Percentiles rank a stretch among this genome's conserved stretches.
Evolutionary conservation across 2,329 filamentous ascomycete genomes (phyloP).

Genomic region (Tolypocladium sp.): DNA sequence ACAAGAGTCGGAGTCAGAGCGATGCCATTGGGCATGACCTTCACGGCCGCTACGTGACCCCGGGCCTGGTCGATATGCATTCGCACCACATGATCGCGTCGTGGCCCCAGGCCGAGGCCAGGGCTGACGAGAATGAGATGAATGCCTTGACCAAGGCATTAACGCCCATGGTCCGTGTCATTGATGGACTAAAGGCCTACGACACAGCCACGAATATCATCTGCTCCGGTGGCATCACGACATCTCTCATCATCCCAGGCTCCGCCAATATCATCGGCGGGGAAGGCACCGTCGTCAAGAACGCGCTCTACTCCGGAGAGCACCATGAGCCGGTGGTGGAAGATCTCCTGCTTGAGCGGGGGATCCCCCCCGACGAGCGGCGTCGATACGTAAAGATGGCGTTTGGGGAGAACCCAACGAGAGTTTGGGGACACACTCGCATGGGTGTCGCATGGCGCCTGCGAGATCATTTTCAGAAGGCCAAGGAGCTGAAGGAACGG

Average conservation of each 20-base stretch:
- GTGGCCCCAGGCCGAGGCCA: constrained; percentile 22
- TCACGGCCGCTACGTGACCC: constrained; percentile 29
- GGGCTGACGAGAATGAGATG: neutral
- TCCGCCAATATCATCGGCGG: neutral
- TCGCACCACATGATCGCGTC: constrained; percentile 27
- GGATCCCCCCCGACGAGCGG: neutral
- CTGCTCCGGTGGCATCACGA: neutral
- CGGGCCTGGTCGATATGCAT: constrained; percentile 36
- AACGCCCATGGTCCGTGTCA: neutral
- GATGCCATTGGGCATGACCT: constrained; percentile 18
- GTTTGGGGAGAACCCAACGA: neutral
- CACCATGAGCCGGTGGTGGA: neutral
- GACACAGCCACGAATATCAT: neutral
- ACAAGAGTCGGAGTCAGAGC: neutral
- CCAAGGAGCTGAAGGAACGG: constrained; percentile 2
- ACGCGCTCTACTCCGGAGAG: neutral
- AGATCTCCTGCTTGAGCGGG: neutral
- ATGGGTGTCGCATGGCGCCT: neutral
- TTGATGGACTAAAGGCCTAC: neutral
- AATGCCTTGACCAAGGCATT: neutral
- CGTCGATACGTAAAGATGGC: neutral
- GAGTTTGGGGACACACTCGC: neutral
- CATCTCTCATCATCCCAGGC: neutral
- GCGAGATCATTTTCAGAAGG: neutral
- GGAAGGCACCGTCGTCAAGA: neutral